Evolutionary conservation across 306 rosid genomes (phyloP), one percentile per base, ranked within the genome.

Genomic region (Dicorynia guianensis): DNA sequence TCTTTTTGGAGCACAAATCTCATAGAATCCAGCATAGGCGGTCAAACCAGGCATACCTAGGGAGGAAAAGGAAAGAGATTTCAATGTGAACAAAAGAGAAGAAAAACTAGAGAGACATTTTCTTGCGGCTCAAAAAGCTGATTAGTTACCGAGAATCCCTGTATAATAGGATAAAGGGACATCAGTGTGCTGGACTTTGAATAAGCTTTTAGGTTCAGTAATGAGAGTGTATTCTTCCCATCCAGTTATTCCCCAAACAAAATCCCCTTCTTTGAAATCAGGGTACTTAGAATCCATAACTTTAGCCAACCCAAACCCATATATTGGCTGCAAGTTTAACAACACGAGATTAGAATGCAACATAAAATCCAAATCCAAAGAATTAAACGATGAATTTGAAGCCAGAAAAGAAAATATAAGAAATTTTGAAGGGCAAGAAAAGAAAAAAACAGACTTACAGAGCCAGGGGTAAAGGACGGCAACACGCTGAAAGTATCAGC

Each of bases 391-490:
- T 25, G 2, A 25, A 25, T 25, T 25, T 25, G 30, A 25, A 25
- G 30, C 1, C 1, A 25, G 30, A 25, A 25, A 25, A 2, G 30
- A 25, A 25, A 25, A 25, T 25, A 25, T 2, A 25, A 25, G 30
- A 25, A 25, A 25, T 25, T 25, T 25, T 1, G 30, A 25, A 30
- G 38, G 0, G 39, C 14, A 34, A 35, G 5, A 54, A 17, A 17
- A 11, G 0, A 11, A 52, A 42, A 36, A 17, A 11, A 50, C 30
- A 11, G 7, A 34, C 80, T 30, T 46, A 83, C 85, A n/a, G 63
- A 79, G 42, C 79, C 83, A 30, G 87, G 85, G 11, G 42, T 13
- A 46, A 66, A 85, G 50, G 87, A 79, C 33, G 13, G 44, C 50
- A 74, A 30, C 1, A 76, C 74, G 25, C 60, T 66, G 33, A 13